Evolutionary conservation across 768 basidiomycete species (phyloP).

Genomic region (Tylopilus rubrobrunneus): DNA sequence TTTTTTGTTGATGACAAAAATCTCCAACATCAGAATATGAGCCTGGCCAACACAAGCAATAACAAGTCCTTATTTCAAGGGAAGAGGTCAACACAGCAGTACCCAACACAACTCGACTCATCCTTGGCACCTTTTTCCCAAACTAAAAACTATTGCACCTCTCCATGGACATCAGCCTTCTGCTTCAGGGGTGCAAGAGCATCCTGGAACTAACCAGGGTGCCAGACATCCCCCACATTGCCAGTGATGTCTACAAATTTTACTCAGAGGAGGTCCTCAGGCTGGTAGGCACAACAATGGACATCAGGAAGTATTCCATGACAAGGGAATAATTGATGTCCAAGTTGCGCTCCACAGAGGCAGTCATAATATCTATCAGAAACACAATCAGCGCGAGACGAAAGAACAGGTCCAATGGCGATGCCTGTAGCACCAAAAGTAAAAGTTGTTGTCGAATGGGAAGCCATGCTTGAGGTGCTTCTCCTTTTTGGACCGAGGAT

Average conservation of each 20-base stretch:
- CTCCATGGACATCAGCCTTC: too few relatives aligned
- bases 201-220: conserved; percentile 51
- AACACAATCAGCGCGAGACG: too few relatives aligned
- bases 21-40: conserved; percentile 33
- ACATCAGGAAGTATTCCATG: conserved; percentile 88
- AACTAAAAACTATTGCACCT: too few relatives aligned
- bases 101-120: too few relatives aligned
- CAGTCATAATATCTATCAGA: conserved; percentile 29
- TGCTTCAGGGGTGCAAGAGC: too few relatives aligned
- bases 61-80: too few relatives aligned
- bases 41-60: too few relatives aligned
- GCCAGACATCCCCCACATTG: conserved; percentile 67
- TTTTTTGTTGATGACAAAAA: background rate
- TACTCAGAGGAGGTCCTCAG: conserved; percentile 79
- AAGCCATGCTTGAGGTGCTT: conserved; percentile 59
- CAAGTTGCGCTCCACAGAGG: conserved; percentile 55
- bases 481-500: conserved; percentile 73
- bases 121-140: too few relatives aligned
- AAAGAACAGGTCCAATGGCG: too few relatives aligned
- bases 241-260: conserved; percentile 55
- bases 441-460: conserved; percentile 47
- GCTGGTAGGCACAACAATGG: conserved; percentile 77
- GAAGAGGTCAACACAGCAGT: too few relatives aligned
- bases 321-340: conserved; percentile 72
- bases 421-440: too few relatives aligned